Evolutionary conservation across 345 rosid species (phyloP), one percentile per base, ranked within the genome.

Genomic region (Hibiscus mutabilis): DNA sequence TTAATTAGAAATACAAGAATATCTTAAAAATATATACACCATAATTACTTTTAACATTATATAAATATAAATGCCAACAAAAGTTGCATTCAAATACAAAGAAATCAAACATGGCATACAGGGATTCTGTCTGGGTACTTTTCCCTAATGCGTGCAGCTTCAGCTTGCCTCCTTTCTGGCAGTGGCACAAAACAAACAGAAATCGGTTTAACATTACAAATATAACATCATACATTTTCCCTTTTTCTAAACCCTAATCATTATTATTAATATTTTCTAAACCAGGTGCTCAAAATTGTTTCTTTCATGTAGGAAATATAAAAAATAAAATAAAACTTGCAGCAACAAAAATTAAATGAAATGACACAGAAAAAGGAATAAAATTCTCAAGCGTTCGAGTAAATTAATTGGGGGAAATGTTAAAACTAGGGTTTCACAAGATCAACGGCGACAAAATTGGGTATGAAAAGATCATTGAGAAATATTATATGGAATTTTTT

Each of bases 71-170:
- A 7, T 8, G 40, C 7, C 42, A 37, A 7, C 42, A 37, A 7
- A 37, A 37, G 42, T 7, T 8, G 42, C 42, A 37, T 37, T 37
- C 42, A 37, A 37, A 37, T 37, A 37, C 42, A 7, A 37, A 7
- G 24, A 25, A 33, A 18, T 19, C 1, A 1, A 70, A 46, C 2
- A 60, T 75, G 31, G 49, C 91, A 61, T 86, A 93, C 97, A 0
- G 97, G 99, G 63, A 95, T 95, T 88, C 99, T 86, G 72, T 95
- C 99, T 0, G 97, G 96, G 74, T 95, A 95, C 79, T 90, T 95
- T 74, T 91, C 98, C 80, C 95, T 85, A 76, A 94, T 94, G 57
- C 98, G 92, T 58, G 83, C 87, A 75, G 99, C 85, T 78, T 95
- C 99, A 0, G 97, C 96, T 74, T 95, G 97, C 79, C 97, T 87